Percentiles rank a stretch among this genome's conserved stretches.
These are phyloP conservation scores for Claviceps purpurea DNA, from an alignment of 2,329 filamentous ascomycete species.

Conservation along the genomic window DNA sequence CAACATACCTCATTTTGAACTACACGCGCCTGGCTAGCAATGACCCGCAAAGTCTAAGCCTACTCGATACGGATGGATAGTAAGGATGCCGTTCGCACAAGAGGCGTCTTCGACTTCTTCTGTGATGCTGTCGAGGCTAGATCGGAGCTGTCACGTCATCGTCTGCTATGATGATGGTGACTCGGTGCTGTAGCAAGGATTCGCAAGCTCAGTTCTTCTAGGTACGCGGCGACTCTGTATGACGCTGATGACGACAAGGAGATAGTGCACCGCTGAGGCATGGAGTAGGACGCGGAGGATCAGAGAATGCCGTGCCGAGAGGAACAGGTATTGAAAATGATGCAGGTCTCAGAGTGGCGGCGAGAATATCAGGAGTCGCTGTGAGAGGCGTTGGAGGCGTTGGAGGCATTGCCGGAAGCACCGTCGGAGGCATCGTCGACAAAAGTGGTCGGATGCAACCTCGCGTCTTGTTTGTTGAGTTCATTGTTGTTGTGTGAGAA, in stretches of 20 bases:
- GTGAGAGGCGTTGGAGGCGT: not conserved
- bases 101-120: too few species aligned
- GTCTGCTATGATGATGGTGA: not conserved
- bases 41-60: not conserved
- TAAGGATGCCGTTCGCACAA: not conserved
- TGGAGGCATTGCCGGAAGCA: too few species aligned
- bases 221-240: not conserved
- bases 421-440: too few species aligned
- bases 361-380: not conserved
- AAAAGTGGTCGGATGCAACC: too few species aligned
- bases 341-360: not conserved
- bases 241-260: not conserved
- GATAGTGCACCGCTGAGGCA: not conserved
- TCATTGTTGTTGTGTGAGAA: too few species aligned
- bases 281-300: not conserved
- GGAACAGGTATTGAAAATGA: not conserved
- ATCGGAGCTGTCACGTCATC: not conserved
- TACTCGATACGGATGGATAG: not conserved
- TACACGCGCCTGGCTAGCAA: not conserved
- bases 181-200: not conserved
- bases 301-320: not conserved
- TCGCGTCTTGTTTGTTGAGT: too few species aligned
- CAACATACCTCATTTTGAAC: not conserved
- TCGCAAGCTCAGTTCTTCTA: not conserved
- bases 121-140: not conserved